Evolutionary conservation across 208 protist species (phyloP).

Genomic region (Acanthamoeba lenticulata): DNA sequence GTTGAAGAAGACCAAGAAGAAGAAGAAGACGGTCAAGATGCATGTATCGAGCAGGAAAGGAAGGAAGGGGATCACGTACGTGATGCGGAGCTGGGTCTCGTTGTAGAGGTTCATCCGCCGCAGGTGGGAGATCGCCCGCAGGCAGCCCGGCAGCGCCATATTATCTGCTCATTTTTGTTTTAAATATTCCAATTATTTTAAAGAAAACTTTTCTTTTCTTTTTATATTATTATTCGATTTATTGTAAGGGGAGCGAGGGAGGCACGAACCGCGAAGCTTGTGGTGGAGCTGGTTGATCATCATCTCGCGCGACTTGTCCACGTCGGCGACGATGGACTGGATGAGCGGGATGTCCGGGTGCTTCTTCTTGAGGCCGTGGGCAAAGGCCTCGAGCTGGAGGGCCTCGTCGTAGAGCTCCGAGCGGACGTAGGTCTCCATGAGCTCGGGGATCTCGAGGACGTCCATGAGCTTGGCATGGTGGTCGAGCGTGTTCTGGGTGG

Average conservation of each 20-base stretch:
- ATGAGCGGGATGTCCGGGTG: conserved; percentile 61
- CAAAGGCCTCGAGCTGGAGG: conserved; percentile 61
- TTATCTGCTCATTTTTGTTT: not conserved
- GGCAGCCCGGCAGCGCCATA: conserved; percentile 71
- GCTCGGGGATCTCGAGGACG: conserved; percentile 75
- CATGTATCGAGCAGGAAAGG: not conserved
- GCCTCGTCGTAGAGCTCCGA: conserved; percentile 78
- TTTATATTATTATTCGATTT: not conserved
- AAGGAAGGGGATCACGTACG: conserved; percentile 6
- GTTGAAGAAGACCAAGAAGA: not conserved
- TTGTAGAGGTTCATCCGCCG: conserved; percentile 66
- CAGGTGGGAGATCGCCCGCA: conserved; percentile 66
- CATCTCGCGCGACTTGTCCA: conserved; percentile 8
- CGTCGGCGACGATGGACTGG: conserved; percentile 45
- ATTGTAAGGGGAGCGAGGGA: not conserved
- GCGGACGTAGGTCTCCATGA: conserved; percentile 78
- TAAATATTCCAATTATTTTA: not conserved
- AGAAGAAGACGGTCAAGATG: not conserved
- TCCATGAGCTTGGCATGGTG: conserved; percentile 74
- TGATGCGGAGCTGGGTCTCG: conserved; percentile 71
- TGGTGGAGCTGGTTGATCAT: conserved; percentile 70
- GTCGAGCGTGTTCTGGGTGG: conserved; percentile 47
- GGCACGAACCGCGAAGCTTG: not conserved
- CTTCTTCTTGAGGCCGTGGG: conserved; percentile 11
- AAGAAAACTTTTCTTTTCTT: not conserved